Base-by-base conservation (phyloP, 306 rosid genomes). In the Sphenostylis stenocarpa region DNA sequence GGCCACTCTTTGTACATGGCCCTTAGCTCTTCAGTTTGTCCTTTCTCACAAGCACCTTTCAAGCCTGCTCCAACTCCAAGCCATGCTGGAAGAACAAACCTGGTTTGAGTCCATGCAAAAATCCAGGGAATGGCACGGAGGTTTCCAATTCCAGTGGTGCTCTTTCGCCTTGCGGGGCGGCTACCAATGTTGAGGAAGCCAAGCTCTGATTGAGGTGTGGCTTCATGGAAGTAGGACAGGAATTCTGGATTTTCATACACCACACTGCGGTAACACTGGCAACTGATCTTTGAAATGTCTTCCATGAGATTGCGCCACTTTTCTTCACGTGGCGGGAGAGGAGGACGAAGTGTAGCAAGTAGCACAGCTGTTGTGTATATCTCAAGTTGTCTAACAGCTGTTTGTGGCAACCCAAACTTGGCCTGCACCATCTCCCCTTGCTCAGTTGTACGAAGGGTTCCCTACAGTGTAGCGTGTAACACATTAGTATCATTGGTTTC, bases 341-440 rank as follows among this genome's bases (percentile, higher is more conserved):
- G 98, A 26, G 98, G 98, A 12, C 96, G 87, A 17, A 90, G 75
- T 14, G 97, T 91, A 47, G 98, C 90, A 69, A 93, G 97, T 44
- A 93, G 90, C 77, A 94, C 98, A 14, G 98, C 97, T 56, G 98
- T 94, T 47, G 98, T 94, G 82, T 91, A 90, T 77, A 94, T 91
- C 72, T 94, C 98, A 73, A 94, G 90, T 87, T 94, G 98, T 83
- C 98, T 90, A 65, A 93, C 91, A 5, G 97, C 96, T 26, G 87
- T 91, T 70, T 90, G 93, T 44, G 97, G 96, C 81, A 93, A 75
- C 64, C 97, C 97, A 71, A 93, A 91, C 82, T 93, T 93, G 34
- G 96, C 96, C 85, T 91, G 94, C 43, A 93, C 91, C 98, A 93
- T 93, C 84, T 93, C 98, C 71, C 98, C 98, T 78, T 93, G 96